phyloP scores from a whole-genome alignment of 495 filamentous ascomycete species.

The Penicillium flavigenum region DNA sequence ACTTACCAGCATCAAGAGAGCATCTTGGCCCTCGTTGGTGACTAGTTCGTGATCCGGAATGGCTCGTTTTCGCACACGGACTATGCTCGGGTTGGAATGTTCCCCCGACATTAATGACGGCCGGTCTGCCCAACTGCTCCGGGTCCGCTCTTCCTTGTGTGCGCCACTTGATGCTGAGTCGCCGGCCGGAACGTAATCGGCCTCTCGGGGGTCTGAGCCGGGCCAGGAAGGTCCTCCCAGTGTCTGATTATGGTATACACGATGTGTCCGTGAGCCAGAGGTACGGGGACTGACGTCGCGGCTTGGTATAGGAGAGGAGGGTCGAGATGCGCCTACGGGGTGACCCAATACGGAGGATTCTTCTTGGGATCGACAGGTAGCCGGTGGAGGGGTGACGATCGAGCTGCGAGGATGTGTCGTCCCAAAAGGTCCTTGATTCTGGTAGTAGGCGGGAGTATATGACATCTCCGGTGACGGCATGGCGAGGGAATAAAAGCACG shows the following conservation, averaged over 20 bases:
- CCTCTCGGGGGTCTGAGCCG: slow-evolving; percentile 19
- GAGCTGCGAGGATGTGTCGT: slow-evolving; percentile 25
- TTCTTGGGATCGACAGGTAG: slow-evolving; percentile 25
- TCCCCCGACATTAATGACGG: slow-evolving; percentile 45
- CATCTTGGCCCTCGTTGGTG: slow-evolving; percentile 36
- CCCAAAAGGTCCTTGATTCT: slow-evolving; percentile 31
- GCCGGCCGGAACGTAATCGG: slow-evolving; percentile 27
- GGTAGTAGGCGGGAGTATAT: slow-evolving; percentile 42
- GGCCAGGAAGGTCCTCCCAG: slow-evolving; percentile 19
- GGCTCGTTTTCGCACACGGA: slow-evolving; percentile 35
- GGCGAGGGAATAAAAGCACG: slow-evolving; percentile 14
- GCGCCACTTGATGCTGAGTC: slow-evolving; percentile 31
- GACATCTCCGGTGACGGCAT: slow-evolving; percentile 46
- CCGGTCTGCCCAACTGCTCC: slow-evolving; percentile 40
- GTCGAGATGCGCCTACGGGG: slow-evolving; percentile 11
- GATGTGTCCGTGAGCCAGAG: slow-evolving; percentile 20
- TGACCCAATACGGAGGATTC: slow-evolving; percentile 15
- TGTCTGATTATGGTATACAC: slow-evolving; percentile 16
- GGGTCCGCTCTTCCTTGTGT: slow-evolving; percentile 37
- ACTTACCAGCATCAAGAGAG: slow-evolving; percentile 43
- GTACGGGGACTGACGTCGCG: slow-evolving; percentile 22
- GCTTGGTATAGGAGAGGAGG: slow-evolving; percentile 16
- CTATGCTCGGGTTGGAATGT: slow-evolving; percentile 26
- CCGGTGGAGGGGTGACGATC: slow-evolving; percentile 23
- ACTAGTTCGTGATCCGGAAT: slow-evolving; percentile 26